These are phyloP conservation scores for Ogataea thermomethanolica DNA, from an alignment of 805 yeast species.

Conservation along the genomic window DNA sequence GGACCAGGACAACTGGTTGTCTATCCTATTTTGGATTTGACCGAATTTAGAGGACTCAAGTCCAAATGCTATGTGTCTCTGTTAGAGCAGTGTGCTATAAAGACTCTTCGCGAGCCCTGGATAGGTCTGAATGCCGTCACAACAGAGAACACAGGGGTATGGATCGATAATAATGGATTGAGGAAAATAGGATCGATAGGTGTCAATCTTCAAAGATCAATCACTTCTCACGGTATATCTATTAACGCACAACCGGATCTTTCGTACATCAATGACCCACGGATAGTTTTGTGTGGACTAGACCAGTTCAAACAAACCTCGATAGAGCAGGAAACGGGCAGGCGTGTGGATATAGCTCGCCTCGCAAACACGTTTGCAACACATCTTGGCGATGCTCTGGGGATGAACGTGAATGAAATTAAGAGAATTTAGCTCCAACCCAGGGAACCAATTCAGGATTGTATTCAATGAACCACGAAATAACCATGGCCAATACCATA, in stretches of 20 bases:
- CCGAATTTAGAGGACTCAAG: slow-evolving; percentile 48
- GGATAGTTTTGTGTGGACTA: slow-evolving; percentile 83
- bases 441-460: too few relatives aligned
- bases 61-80: slow-evolving; percentile 52
- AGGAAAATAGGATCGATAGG: slow-evolving; percentile 87
- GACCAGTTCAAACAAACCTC: slow-evolving; percentile 58
- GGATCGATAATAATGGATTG: slow-evolving; percentile 47
- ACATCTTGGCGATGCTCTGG: slow-evolving; percentile 40
- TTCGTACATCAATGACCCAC: slow-evolving; percentile 55
- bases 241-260: slow-evolving; percentile 76
- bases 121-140: slow-evolving; percentile 43
- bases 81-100: slow-evolving; percentile 38
- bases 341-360: slow-evolving; percentile 19
- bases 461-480: too few relatives aligned
- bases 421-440: too few relatives aligned
- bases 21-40: slow-evolving; percentile 73
- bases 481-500: too few relatives aligned
- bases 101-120: slow-evolving; percentile 18
- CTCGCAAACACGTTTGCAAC: slow-evolving; percentile 44
- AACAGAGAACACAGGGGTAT: slow-evolving; percentile 83
- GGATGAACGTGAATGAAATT: slow-evolving; percentile 12
- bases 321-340: slow-evolving; percentile 32
- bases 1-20: slow-evolving; percentile 93
- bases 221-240: slow-evolving; percentile 88
- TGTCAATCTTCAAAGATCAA: slow-evolving; percentile 74